Evolutionary conservation across 2,329 filamentous ascomycete species (phyloP).

Genomic region (Cladosporium velox): DNA sequence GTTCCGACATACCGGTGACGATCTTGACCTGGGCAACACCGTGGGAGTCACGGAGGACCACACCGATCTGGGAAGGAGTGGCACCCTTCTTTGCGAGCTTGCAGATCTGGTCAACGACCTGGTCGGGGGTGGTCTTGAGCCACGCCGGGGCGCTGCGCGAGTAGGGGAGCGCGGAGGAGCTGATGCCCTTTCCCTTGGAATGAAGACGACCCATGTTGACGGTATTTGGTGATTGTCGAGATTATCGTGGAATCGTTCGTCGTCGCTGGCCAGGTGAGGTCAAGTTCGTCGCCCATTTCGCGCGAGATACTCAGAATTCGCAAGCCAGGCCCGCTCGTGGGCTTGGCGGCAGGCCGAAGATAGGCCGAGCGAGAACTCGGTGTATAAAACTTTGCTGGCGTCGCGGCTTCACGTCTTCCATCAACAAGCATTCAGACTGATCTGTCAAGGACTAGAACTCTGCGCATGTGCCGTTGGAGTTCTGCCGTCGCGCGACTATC

Average conservation of each 20-base stretch:
- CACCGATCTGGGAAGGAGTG: slow-evolving; percentile 98
- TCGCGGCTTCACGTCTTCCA: neutral
- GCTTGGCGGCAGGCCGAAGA: slow-evolving; percentile 5
- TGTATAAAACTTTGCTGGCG: slow-evolving; percentile 11
- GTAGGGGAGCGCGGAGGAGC: slow-evolving; percentile 93
- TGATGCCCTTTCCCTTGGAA: slow-evolving; percentile 99
- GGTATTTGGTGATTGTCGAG: slow-evolving; percentile 34
- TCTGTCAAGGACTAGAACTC: neutral
- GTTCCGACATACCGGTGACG: slow-evolving; percentile 74
- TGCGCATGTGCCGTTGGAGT: neutral
- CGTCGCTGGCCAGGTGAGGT: slow-evolving; percentile 19
- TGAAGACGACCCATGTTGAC: slow-evolving; percentile 94
- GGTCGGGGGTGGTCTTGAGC: slow-evolving; percentile 98
- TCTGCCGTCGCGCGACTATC: neutral
- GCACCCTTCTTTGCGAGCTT: slow-evolving; percentile 99
- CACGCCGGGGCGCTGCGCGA: slow-evolving; percentile 88
- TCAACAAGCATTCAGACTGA: slow-evolving; percentile 4
- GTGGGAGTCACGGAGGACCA: slow-evolving; percentile 96
- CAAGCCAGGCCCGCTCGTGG: neutral
- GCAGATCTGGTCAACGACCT: slow-evolving; percentile 98
- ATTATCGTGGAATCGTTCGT: slow-evolving; percentile 24
- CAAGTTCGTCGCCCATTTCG: slow-evolving; percentile 14
- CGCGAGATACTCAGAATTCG: slow-evolving; percentile 6
- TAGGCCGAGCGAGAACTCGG: neutral
- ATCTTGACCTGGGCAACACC: slow-evolving; percentile 97